Conservation (phyloP, 495 filamentous ascomycete genomes). For the Thermochaetoides thermophila region DNA sequence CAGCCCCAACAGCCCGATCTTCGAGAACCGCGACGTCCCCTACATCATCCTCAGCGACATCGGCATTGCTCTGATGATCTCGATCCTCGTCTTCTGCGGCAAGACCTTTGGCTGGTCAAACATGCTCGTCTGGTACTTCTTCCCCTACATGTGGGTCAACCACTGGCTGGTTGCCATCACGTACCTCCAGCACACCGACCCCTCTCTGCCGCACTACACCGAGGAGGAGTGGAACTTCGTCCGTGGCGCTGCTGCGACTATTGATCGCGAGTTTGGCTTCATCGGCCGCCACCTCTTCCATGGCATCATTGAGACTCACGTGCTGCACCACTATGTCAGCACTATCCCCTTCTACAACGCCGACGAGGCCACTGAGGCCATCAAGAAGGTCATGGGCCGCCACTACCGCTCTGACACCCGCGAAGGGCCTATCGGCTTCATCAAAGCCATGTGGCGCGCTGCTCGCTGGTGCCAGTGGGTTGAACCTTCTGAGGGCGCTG, state of each 20-base stretch:
- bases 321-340: slow-evolving; percentile 76
- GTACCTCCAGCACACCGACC: slow-evolving; percentile 85
- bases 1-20: slow-evolving; percentile 71
- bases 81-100: slow-evolving; percentile 40
- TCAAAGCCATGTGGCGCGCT: slow-evolving; percentile 47
- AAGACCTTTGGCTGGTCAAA: slow-evolving; percentile 72
- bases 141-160: slow-evolving; percentile 97
- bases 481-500: slow-evolving; percentile 48
- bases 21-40: slow-evolving; percentile 76
- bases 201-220: slow-evolving; percentile 69
- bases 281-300: slow-evolving; percentile 76
- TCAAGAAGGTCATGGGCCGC: slow-evolving; percentile 67
- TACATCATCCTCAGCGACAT: slow-evolving; percentile 73
- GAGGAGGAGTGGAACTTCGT: slow-evolving; percentile 67
- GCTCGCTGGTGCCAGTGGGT: slow-evolving; percentile 67
- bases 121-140: slow-evolving; percentile 80
- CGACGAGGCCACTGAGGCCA: slow-evolving; percentile 73
- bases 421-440: slow-evolving; percentile 48
- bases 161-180: slow-evolving; percentile 90
- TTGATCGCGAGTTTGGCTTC: slow-evolving; percentile 83
- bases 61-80: slow-evolving; percentile 46
- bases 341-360: slow-evolving; percentile 85
- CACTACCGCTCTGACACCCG: slow-evolving; percentile 59
- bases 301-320: slow-evolving; percentile 86
- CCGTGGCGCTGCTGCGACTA: slow-evolving; percentile 71